phyloP scores from a whole-genome alignment of 148 eudicot species.

The Camellia sinensis region DNA sequence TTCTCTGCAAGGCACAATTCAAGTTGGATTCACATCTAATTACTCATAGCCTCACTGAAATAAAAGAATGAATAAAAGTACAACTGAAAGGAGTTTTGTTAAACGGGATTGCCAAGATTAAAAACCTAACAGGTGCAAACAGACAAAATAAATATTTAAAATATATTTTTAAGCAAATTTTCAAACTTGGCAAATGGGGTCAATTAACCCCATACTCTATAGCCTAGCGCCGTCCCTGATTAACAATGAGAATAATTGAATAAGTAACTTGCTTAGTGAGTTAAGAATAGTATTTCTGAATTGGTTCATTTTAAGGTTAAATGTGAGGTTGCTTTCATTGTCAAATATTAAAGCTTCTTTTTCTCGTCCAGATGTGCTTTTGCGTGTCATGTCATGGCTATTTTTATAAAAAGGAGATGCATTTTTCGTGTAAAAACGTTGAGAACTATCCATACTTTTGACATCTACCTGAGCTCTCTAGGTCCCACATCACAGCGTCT shows the following conservation, averaged over 20 bases:
- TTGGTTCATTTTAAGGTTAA: not conserved
- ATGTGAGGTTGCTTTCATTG: not conserved
- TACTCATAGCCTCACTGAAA: too few relatives aligned
- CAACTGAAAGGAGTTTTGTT: too few relatives aligned
- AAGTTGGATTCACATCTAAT: too few relatives aligned
- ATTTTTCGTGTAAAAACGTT: conserved; percentile 1
- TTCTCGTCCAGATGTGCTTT: not conserved
- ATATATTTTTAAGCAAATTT: too few relatives aligned
- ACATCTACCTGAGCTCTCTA: conserved; percentile 70
- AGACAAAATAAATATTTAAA: too few relatives aligned
- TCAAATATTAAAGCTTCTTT: not conserved
- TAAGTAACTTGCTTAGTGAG: not conserved
- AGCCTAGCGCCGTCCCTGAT: too few relatives aligned
- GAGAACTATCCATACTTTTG: conserved; percentile 52
- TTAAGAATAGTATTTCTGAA: not conserved
- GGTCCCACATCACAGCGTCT: conserved; percentile 81
- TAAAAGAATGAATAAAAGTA: too few relatives aligned
- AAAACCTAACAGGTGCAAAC: too few relatives aligned
- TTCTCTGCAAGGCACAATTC: too few relatives aligned
- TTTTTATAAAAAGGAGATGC: not conserved
- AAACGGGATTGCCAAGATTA: too few relatives aligned
- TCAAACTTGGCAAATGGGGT: too few relatives aligned
- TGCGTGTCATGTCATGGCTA: not conserved
- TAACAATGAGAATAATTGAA: not conserved
- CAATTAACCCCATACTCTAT: too few relatives aligned